Percentiles rank a stretch among this genome's conserved stretches.
phyloP scores from a whole-genome alignment of 768 basidiomycete genomes.

The Kwoniella sp. region DNA sequence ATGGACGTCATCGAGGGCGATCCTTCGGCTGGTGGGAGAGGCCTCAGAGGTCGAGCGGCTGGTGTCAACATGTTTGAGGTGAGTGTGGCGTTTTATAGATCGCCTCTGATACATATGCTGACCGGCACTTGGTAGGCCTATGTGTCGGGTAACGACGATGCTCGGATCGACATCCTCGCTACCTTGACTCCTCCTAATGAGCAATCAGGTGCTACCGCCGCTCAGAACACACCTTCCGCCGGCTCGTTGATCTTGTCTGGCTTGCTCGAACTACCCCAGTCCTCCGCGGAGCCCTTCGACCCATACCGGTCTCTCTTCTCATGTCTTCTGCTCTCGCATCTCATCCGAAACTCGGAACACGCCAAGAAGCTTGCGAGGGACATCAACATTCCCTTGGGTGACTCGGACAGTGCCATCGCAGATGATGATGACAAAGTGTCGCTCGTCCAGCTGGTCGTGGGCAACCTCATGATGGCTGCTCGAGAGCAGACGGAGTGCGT shows the following conservation, averaged over 20 bases:
- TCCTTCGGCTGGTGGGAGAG: constrained; percentile 67
- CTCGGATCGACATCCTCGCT: constrained; percentile 48
- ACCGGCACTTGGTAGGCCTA: constrained; percentile 34
- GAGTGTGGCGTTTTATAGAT: too few species aligned
- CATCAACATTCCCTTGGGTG: constrained; percentile 45
- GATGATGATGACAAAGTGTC: constrained; percentile 58
- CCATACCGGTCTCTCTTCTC: constrained; percentile 50
- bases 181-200: constrained; percentile 40
- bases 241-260: constrained; percentile 52
- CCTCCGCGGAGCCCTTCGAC: constrained; percentile 33
- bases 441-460: constrained; percentile 77
- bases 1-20: constrained; percentile 83
- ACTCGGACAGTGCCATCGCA: constrained; percentile 31
- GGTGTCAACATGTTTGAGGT: constrained; percentile 84
- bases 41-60: constrained; percentile 66
- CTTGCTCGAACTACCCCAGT: constrained; percentile 47
- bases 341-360: constrained; percentile 52
- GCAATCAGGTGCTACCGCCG: constrained; percentile 21
- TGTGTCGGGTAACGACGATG: constrained; percentile 51
- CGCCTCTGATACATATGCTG: too few species aligned
- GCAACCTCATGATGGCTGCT: constrained; percentile 82
- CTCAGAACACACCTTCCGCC: constrained; percentile 39
- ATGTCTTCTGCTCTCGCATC: constrained; percentile 48
- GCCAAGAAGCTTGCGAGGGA: constrained; percentile 52
- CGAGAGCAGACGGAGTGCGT: constrained; percentile 56